phyloP scores from a whole-genome alignment of 306 rosid species.

The Casuarina glauca region DNA sequence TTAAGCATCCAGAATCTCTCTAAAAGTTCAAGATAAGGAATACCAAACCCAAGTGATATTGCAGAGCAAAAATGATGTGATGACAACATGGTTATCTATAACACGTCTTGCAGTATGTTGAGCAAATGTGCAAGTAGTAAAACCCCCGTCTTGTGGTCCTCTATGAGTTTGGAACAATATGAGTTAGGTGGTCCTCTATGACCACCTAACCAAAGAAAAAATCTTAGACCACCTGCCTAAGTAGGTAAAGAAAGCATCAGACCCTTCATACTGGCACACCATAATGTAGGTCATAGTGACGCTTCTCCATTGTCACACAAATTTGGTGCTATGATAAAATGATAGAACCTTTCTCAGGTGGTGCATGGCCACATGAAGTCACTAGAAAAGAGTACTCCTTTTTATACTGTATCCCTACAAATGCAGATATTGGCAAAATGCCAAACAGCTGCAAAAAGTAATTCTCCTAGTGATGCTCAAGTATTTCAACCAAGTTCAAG shows the following conservation, averaged over 20 bases:
- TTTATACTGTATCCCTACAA: background rate
- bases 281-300: background rate
- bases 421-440: conserved; percentile 1
- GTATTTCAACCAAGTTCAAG: background rate
- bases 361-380: background rate
- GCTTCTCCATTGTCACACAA: background rate
- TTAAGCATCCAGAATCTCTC: background rate
- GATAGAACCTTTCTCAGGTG: background rate
- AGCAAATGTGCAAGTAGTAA: background rate
- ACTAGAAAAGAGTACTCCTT: background rate
- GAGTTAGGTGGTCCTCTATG: background rate
- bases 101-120: background rate
- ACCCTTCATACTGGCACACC: background rate
- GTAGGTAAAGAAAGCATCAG: background rate
- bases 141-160: background rate
- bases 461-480: background rate
- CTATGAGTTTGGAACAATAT: background rate
- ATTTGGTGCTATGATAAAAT: background rate
- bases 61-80: background rate
- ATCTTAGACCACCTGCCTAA: background rate
- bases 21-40: background rate
- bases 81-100: background rate
- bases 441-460: background rate
- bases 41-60: background rate
- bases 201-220: background rate